Percentiles rank a stretch among this genome's conserved stretches.
Evolutionary conservation across 2,329 filamentous ascomycete genomes (phyloP).

Genomic region (Xylariaceae sp.): DNA sequence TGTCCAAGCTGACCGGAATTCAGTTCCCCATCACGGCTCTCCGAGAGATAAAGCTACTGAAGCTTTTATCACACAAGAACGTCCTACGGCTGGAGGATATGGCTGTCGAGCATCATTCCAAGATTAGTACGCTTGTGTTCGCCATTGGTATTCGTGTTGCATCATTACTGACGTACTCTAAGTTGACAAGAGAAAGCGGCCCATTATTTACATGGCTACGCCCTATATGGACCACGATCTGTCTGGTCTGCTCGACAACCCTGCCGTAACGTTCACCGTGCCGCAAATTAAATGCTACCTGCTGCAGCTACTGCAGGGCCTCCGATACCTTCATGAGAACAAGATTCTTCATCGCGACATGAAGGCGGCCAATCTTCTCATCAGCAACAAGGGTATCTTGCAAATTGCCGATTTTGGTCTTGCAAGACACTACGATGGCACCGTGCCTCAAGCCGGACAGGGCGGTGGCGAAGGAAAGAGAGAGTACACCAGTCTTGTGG

Average conservation of each 20-base stretch:
- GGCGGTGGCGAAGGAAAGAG: slow-evolving; percentile 79
- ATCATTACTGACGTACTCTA: slow-evolving; percentile 32
- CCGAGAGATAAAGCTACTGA: slow-evolving; percentile 94
- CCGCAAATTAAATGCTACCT: slow-evolving; percentile 98
- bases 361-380: slow-evolving; percentile 96
- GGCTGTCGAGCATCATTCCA: slow-evolving; percentile 70
- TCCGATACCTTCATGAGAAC: slow-evolving; percentile 83
- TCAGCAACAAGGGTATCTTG: slow-evolving; percentile 87
- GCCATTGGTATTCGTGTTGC: slow-evolving; percentile 1
- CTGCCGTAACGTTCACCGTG: slow-evolving; percentile 77
- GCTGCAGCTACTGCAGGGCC: slow-evolving; percentile 82
- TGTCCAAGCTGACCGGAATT: slow-evolving; percentile 18
- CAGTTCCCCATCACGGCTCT: slow-evolving; percentile 96
- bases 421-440: slow-evolving; percentile 86
- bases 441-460: slow-evolving; percentile 66
- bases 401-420: slow-evolving; percentile 98
- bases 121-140: slow-evolving; percentile 27
- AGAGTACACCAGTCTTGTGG: slow-evolving; percentile 94
- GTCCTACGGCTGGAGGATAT: slow-evolving; percentile 87
- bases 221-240: slow-evolving; percentile 99
- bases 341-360: slow-evolving; percentile 94
- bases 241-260: slow-evolving; percentile 94
- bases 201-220: slow-evolving; percentile 96
- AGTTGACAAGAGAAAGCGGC: slow-evolving; percentile 73
- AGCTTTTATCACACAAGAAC: slow-evolving; percentile 88